These are phyloP conservation scores for Russula dissimulans DNA, from an alignment of 768 basidiomycete species.

Conservation along the genomic window DNA sequence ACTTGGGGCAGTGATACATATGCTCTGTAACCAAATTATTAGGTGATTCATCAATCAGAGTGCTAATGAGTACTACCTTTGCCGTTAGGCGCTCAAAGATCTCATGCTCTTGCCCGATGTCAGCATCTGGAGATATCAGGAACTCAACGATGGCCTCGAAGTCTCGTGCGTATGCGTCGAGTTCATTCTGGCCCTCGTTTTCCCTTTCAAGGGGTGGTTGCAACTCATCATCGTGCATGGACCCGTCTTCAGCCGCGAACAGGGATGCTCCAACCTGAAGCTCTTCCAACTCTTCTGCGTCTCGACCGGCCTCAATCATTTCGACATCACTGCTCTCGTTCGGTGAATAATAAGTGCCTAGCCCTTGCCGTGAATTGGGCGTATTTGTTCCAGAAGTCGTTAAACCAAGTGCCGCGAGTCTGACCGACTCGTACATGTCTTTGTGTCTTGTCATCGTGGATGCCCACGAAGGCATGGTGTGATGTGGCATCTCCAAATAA, in stretches of 20 bases:
- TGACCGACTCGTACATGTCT: conserved; percentile 36
- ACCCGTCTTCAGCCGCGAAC: neutral
- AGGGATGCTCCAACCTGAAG: conserved; percentile 9
- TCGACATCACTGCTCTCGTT: neutral
- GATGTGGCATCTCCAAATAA: conserved; percentile 47
- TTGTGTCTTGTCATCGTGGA: conserved; percentile 29
- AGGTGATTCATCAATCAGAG: neutral
- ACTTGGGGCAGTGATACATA: conserved; percentile 33
- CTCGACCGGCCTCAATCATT: neutral
- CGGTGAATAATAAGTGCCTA: neutral
- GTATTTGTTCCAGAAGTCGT: neutral
- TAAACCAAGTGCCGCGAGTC: conserved; percentile 22
- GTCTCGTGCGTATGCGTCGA: conserved; percentile 28
- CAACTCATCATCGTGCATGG: conserved; percentile 5
- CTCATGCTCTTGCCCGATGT: conserved; percentile 37
- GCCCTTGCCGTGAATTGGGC: neutral
- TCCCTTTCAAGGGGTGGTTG: neutral
- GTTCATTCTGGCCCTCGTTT: neutral
- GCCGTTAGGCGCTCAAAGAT: conserved; percentile 43
- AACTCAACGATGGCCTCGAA: conserved; percentile 45
- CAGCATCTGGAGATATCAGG: conserved; percentile 44
- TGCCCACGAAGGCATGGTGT: conserved; percentile 43
- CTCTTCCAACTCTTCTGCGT: conserved; percentile 8
- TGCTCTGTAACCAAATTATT: neutral
- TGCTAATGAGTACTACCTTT: conserved; percentile 29